Evolutionary conservation across 2,329 filamentous ascomycete species (phyloP).

Genomic region (Xylaria polymorpha): DNA sequence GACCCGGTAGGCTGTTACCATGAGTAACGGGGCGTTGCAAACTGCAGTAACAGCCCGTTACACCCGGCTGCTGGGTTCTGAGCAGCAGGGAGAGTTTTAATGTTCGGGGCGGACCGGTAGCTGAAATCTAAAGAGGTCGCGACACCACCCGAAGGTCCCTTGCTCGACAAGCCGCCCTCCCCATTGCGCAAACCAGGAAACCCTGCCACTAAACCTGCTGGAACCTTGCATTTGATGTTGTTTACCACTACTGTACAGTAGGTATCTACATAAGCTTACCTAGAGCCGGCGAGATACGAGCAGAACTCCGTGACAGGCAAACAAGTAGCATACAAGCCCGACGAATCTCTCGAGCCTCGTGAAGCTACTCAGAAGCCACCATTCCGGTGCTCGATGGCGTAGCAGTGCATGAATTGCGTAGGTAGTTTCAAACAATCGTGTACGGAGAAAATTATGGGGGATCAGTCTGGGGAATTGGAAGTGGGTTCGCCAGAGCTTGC

Average conservation of each 20-base stretch:
- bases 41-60: slow-evolving; percentile 10
- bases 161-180: slow-evolving; percentile 23
- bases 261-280: slow-evolving; percentile 4
- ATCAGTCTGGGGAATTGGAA: slow-evolving; percentile 24
- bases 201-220: slow-evolving; percentile 20
- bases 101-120: slow-evolving; percentile 26
- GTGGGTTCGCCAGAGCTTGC: slow-evolving; percentile 28
- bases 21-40: slow-evolving; percentile 1
- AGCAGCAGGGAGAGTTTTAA: background rate
- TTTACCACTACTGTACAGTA: background rate
- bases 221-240: slow-evolving; percentile 25
- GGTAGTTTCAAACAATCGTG: slow-evolving; percentile 30
- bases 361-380: slow-evolving; percentile 15
- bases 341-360: background rate
- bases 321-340: slow-evolving; percentile 2
- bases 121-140: slow-evolving; percentile 22
- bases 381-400: slow-evolving; percentile 21
- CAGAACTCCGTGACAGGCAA: background rate
- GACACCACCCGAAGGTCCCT: slow-evolving; percentile 21
- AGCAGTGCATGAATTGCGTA: slow-evolving; percentile 21
- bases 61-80: background rate
- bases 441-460: slow-evolving; percentile 27
- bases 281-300: background rate
- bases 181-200: slow-evolving; percentile 25
- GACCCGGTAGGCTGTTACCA: background rate